phyloP scores from a whole-genome alignment of 345 rosid species.

The Murraya paniculata region DNA sequence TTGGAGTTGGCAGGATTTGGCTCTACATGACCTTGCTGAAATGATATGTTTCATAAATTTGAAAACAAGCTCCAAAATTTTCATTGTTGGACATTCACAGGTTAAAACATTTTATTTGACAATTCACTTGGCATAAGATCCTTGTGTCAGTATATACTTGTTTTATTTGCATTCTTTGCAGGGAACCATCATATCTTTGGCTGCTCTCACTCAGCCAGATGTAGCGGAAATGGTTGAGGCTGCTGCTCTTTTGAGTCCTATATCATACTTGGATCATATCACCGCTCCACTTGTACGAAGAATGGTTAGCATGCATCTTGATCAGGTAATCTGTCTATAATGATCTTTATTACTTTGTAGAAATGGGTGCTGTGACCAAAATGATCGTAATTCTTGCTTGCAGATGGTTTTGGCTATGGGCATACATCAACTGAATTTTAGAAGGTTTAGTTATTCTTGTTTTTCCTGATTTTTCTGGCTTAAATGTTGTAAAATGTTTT shows the following conservation, averaged over 20 bases:
- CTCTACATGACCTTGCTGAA: conserved; percentile 69
- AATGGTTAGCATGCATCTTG: conserved; percentile 87
- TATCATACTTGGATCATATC: conserved; percentile 80
- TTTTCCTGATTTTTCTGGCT: background rate
- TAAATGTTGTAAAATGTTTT: conserved; percentile 2
- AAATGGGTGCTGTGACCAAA: conserved; percentile 17
- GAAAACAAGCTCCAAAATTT: conserved; percentile 56
- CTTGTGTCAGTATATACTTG: background rate
- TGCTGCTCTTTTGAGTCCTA: conserved; percentile 88
- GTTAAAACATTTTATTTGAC: conserved; percentile 26
- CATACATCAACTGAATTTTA: conserved; percentile 75
- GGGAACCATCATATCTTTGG: conserved; percentile 92
- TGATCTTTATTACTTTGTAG: conserved; percentile 14
- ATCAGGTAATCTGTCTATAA: conserved; percentile 53
- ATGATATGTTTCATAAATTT: conserved; percentile 56
- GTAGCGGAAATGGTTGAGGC: conserved; percentile 82
- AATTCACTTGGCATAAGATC: background rate
- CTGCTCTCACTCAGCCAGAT: conserved; percentile 78
- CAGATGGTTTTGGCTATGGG: conserved; percentile 86
- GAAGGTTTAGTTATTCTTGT: conserved; percentile 50
- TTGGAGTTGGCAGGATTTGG: conserved; percentile 98
- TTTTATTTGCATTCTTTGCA: conserved; percentile 19
- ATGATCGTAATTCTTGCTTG: conserved; percentile 16
- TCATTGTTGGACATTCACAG: conserved; percentile 96
- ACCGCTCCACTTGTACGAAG: conserved; percentile 76